Conservation (phyloP, 78 protist genomes). For the Monosiga brevicollis region DNA sequence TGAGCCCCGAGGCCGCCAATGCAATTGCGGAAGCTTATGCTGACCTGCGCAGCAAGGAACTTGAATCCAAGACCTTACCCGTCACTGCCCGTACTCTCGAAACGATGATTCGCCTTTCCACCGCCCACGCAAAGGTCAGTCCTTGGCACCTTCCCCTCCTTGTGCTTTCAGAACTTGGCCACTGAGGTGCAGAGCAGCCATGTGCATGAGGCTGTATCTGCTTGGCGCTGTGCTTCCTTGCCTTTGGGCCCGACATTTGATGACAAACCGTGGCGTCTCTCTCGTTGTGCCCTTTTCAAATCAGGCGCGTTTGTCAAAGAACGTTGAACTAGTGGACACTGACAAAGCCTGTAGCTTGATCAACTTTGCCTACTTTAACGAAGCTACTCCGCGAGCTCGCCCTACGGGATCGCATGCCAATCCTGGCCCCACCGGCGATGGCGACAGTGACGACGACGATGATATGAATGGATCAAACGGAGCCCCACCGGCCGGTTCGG, state of each 20-base stretch:
- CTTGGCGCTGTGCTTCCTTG: no score
- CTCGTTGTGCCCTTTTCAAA: background rate
- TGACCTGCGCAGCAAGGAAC: slow-evolving; percentile 32
- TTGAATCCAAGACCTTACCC: slow-evolving; percentile 55
- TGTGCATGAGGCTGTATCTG: background rate
- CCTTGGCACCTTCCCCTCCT: slow-evolving; percentile 32
- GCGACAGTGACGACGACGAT: background rate
- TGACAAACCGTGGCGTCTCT: background rate
- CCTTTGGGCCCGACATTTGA: background rate
- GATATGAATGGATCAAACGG: background rate
- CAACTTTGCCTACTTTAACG: slow-evolving; percentile 32
- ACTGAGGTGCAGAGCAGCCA: background rate
- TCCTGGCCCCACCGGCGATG: background rate
- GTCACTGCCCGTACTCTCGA: slow-evolving; percentile 96
- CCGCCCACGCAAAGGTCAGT: slow-evolving; percentile 92
- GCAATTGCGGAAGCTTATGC: slow-evolving; percentile 14
- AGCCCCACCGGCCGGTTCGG: background rate
- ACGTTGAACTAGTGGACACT: slow-evolving; percentile 17
- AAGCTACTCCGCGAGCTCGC: background rate
- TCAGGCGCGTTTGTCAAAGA: background rate
- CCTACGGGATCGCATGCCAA: background rate
- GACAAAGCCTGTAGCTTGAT: slow-evolving; percentile 39
- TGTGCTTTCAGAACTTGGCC: background rate
- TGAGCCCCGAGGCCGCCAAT: slow-evolving; percentile 41
- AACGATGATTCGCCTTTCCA: slow-evolving; percentile 88